phyloP scores from a whole-genome alignment of 2,329 filamentous ascomycete genomes.

The Thelonectria blattea region DNA sequence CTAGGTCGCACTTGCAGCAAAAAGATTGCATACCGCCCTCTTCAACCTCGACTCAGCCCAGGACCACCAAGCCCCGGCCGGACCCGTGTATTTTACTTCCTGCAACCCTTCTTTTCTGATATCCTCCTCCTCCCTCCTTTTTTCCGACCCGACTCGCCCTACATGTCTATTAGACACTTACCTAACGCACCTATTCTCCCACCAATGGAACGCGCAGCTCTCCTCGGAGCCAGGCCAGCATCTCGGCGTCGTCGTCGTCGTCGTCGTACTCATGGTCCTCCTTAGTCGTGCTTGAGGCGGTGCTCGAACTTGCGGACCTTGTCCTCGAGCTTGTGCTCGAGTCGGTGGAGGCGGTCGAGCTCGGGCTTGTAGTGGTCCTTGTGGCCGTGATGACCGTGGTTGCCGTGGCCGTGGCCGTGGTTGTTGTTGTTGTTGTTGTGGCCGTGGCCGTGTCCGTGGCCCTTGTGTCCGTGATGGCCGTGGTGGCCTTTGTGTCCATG shows the following conservation, averaged over 20 bases:
- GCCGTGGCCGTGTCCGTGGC: no score
- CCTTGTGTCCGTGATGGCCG: no score
- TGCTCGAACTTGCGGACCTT: background rate
- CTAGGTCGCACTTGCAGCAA: background rate
- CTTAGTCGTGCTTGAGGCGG: background rate
- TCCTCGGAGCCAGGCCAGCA: background rate
- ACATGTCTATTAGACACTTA: no score
- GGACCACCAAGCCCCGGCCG: background rate
- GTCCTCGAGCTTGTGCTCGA: background rate
- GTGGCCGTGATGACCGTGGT: background rate
- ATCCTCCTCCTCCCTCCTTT: background rate
- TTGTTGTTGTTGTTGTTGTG: no score
- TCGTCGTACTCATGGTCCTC: no score
- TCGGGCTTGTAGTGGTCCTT: background rate
- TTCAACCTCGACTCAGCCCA: background rate
- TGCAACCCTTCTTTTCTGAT: background rate
- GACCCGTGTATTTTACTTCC: background rate
- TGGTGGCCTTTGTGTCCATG: background rate
- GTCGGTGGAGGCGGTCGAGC: background rate
- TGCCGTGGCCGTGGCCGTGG: background rate
- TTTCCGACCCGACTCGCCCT: no score
- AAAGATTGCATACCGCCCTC: background rate
- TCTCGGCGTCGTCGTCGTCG: background rate
- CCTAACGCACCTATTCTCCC: background rate
- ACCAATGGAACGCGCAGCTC: background rate